Percentiles rank a stretch among this genome's conserved stretches.
phyloP scores from a whole-genome alignment of 2,329 filamentous ascomycete genomes.

The Claviceps cyperi region DNA sequence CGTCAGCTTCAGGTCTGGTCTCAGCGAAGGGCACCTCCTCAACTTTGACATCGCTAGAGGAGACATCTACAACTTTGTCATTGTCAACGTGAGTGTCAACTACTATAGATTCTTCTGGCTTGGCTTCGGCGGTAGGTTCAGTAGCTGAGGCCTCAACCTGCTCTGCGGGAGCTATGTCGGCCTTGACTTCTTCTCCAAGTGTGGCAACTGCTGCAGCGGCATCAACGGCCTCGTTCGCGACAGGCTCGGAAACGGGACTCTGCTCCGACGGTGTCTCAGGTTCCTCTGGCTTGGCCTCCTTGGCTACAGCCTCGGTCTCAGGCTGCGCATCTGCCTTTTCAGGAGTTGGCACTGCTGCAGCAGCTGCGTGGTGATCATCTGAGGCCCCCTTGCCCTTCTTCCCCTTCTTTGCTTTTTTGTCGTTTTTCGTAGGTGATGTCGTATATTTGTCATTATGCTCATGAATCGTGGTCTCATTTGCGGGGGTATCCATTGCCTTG shows the following conservation, averaged over 20 bases:
- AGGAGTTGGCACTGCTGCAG: background rate
- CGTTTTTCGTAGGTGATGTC: constrained; percentile 12
- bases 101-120: background rate
- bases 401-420: constrained; percentile 13
- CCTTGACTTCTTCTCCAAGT: background rate
- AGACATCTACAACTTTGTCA: background rate
- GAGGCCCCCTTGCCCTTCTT: constrained; percentile 6
- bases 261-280: background rate
- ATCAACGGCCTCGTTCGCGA: background rate
- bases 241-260: background rate
- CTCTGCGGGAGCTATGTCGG: background rate
- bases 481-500: constrained; percentile 3
- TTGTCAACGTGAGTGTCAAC: background rate
- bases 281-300: constrained; percentile 2
- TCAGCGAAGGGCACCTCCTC: background rate
- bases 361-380: background rate
- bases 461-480: constrained; percentile 8
- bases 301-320: constrained; percentile 6
- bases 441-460: constrained; percentile 6
- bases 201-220: background rate
- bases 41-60: background rate
- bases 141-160: background rate
- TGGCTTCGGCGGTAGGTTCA: background rate
- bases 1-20: background rate
- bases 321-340: constrained; percentile 2